phyloP scores from a whole-genome alignment of 352 stramenopile genomes.

The Pythium angustatum region DNA sequence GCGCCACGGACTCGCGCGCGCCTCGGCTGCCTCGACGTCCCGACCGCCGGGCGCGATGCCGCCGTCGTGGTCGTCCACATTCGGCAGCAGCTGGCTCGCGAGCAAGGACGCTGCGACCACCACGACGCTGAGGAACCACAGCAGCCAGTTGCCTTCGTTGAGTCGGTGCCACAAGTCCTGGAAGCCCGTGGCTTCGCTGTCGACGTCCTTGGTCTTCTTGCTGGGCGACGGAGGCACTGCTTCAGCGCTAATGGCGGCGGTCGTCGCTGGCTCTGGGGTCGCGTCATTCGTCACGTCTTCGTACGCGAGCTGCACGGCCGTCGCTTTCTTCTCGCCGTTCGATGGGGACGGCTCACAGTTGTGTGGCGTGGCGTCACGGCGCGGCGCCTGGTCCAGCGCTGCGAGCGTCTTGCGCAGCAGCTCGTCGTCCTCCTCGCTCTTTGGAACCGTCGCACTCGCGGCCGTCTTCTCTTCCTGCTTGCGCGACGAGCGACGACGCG shows the following conservation, averaged over 20 bases:
- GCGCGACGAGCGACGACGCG: slow-evolving; percentile 27
- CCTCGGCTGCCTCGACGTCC: slow-evolving; percentile 9
- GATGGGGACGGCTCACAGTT: background rate
- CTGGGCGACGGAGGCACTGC: slow-evolving; percentile 1
- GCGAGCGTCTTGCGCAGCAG: slow-evolving; percentile 53
- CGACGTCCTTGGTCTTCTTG: slow-evolving; percentile 12
- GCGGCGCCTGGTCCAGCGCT: slow-evolving; percentile 32
- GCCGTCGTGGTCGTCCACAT: slow-evolving; percentile 20
- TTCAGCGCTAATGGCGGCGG: too few relatives aligned
- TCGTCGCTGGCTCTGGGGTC: background rate
- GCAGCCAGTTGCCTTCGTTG: slow-evolving; percentile 57
- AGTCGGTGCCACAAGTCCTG: slow-evolving; percentile 48
- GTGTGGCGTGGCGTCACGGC: slow-evolving; percentile 6
- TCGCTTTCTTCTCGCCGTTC: slow-evolving; percentile 6
- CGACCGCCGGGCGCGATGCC: slow-evolving; percentile 13
- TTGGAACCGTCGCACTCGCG: too few relatives aligned
- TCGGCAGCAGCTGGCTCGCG: slow-evolving; percentile 56
- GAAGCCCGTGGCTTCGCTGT: slow-evolving; percentile 14
- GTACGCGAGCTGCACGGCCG: slow-evolving; percentile 53
- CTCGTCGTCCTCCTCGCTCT: slow-evolving; percentile 44
- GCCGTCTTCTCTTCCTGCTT: too few relatives aligned
- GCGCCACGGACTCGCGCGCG: slow-evolving; percentile 38
- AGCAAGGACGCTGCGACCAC: slow-evolving; percentile 69
- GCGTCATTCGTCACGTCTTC: slow-evolving; percentile 26
- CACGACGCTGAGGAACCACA: slow-evolving; percentile 67